Percentiles rank a stretch among this genome's conserved stretches.
Conservation (phyloP, 257 asterid genomes). For the Scutellaria baicalensis region DNA sequence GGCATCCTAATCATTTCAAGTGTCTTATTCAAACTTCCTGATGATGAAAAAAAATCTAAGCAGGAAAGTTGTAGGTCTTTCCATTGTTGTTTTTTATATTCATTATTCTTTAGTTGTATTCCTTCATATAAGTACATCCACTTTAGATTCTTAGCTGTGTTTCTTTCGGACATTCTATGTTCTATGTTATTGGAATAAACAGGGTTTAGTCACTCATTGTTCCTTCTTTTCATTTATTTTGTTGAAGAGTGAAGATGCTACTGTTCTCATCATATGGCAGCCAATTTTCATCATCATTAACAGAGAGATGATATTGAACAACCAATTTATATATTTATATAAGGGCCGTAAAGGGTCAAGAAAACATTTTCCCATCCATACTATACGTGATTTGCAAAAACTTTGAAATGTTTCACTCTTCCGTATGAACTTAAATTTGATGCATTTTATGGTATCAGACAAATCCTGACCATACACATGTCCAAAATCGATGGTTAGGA, state of each 20-base stretch:
- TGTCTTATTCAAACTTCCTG: too few relatives aligned
- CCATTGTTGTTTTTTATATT: background rate
- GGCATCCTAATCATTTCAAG: slow-evolving; percentile 1
- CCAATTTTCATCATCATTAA: background rate
- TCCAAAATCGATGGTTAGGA: too few relatives aligned
- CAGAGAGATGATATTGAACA: background rate
- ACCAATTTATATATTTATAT: background rate
- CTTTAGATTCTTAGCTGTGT: background rate
- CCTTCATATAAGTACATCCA: background rate
- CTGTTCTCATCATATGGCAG: background rate
- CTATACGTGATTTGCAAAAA: too few relatives aligned
- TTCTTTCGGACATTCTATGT: background rate
- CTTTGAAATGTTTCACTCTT: too few relatives aligned
- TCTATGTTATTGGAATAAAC: background rate
- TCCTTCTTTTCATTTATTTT: background rate
- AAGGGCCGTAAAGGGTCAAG: too few relatives aligned
- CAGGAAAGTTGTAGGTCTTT: too few relatives aligned
- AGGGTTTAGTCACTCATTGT: background rate
- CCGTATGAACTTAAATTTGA: too few relatives aligned
- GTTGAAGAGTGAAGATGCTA: background rate
- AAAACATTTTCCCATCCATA: too few relatives aligned
- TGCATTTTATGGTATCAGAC: too few relatives aligned
- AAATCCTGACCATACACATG: too few relatives aligned
- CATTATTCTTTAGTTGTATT: background rate
- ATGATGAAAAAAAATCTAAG: too few relatives aligned